Evolutionary conservation across 768 basidiomycete genomes (phyloP).

Genomic region (Hirschioporus abietinus): DNA sequence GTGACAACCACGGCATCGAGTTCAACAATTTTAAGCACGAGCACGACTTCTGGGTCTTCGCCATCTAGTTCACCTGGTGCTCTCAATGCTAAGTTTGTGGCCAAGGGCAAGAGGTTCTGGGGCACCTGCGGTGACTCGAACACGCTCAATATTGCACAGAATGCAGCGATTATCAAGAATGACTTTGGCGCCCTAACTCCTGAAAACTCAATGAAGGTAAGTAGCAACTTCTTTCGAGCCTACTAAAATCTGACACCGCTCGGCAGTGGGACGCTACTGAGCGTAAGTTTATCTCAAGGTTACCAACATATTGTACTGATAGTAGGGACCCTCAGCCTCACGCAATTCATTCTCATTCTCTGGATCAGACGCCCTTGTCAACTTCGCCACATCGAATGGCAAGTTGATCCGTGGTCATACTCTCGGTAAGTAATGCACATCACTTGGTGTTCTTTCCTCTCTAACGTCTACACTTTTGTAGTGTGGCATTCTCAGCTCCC

Average conservation of each 20-base stretch:
- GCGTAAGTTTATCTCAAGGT: constrained; percentile 12
- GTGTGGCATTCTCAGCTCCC: constrained; percentile 38
- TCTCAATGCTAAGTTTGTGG: constrained; percentile 20
- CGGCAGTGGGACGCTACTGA: constrained; percentile 37
- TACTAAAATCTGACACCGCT: neutral
- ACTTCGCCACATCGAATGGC: constrained; percentile 35
- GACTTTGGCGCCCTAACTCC: constrained; percentile 40
- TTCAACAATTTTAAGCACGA: neutral
- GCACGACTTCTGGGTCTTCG: constrained; percentile 11
- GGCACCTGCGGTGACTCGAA: constrained; percentile 25
- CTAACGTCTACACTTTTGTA: neutral
- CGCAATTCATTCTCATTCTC: constrained; percentile 30
- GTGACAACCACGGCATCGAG: constrained; percentile 11
- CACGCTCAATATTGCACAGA: constrained; percentile 16
- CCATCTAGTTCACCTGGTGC: constrained; percentile 20
- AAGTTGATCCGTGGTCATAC: constrained; percentile 40
- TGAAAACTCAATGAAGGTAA: constrained; percentile 36
- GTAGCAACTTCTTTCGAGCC: constrained; percentile 10
- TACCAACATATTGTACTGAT: neutral
- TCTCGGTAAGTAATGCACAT: constrained; percentile 14
- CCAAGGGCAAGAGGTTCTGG: constrained; percentile 24
- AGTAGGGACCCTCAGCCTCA: neutral
- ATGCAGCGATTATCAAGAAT: constrained; percentile 28
- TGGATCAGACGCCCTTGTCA: constrained; percentile 33
- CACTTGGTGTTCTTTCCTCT: neutral